Evolutionary conservation across 352 stramenopile genomes (phyloP).

Genomic region (Globisporangium spiculum): DNA sequence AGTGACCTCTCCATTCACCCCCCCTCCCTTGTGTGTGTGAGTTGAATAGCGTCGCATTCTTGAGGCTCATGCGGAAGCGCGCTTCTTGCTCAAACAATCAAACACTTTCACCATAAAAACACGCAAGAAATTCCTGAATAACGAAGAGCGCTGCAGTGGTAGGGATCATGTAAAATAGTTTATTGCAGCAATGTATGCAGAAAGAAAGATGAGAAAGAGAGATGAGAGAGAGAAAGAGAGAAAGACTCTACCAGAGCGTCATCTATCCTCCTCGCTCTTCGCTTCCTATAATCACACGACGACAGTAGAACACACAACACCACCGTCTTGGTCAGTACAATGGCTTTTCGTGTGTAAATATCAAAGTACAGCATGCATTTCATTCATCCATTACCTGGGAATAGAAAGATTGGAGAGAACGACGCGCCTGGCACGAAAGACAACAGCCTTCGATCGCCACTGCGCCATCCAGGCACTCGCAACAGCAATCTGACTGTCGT

Average conservation of each 20-base stretch:
- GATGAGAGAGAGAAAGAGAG: background rate
- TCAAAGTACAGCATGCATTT: background rate
- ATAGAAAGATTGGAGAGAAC: background rate
- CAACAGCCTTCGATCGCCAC: background rate
- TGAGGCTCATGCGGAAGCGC: background rate
- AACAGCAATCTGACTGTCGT: background rate
- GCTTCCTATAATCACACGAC: background rate
- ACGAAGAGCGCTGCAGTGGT: background rate
- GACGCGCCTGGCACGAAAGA: background rate
- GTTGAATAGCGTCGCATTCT: background rate
- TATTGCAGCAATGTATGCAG: constrained; percentile 9
- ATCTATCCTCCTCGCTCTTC: background rate
- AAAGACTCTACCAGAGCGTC: background rate
- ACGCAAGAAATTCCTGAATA: background rate
- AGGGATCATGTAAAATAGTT: constrained; percentile 7
- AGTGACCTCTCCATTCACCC: no score
- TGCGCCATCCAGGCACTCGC: background rate
- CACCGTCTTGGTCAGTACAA: background rate
- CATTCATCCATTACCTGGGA: background rate
- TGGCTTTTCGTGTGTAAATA: background rate
- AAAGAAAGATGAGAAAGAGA: background rate
- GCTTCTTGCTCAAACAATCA: background rate
- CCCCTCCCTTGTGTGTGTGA: no score
- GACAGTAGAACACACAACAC: background rate
- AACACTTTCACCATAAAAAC: background rate